Percentiles rank a stretch among this genome's conserved stretches.
phyloP scores from a whole-genome alignment of 2,329 filamentous ascomycete genomes.

The Teratosphaeria destructans region DNA sequence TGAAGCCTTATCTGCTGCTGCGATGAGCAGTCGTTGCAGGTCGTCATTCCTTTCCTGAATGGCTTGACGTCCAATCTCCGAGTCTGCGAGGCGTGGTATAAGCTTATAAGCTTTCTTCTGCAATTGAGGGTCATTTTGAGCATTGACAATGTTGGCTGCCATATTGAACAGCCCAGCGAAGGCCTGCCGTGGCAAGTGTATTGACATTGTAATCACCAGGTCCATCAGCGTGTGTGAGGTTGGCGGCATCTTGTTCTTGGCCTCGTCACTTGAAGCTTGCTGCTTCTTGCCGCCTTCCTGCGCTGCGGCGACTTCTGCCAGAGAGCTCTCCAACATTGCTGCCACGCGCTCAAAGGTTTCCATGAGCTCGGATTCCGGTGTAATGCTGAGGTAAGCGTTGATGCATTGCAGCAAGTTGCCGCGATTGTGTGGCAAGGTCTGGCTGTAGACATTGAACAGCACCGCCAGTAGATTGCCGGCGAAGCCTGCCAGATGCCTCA shows the following conservation, averaged over 20 bases:
- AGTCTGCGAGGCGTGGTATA: conserved; percentile 79
- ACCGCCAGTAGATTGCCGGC: conserved; percentile 86
- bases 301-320: conserved; percentile 50
- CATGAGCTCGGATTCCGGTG: conserved; percentile 54
- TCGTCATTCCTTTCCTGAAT: conserved; percentile 65
- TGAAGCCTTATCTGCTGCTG: conserved; percentile 73
- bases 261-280: conserved; percentile 29
- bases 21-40: conserved; percentile 70
- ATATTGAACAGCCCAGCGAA: conserved; percentile 80
- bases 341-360: conserved; percentile 84
- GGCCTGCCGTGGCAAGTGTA: conserved; percentile 80
- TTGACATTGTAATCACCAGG: conserved; percentile 87
- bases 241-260: conserved; percentile 71
- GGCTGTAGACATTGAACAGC: conserved; percentile 97
- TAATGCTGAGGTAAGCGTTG: conserved; percentile 83
- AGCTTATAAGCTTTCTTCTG: conserved; percentile 99
- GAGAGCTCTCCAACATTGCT: conserved; percentile 65
- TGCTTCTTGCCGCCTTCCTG: conserved; percentile 53
- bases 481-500: conserved; percentile 69
- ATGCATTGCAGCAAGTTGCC: conserved; percentile 88
- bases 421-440: conserved; percentile 85
- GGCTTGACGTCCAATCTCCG: conserved; percentile 64
- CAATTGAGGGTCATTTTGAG: conserved; percentile 74
- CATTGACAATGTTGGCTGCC: conserved; percentile 70
- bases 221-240: conserved; percentile 95